Evolutionary conservation across 148 eudicot species (phyloP).

Genomic region (Vaccinium macrocarpon): DNA sequence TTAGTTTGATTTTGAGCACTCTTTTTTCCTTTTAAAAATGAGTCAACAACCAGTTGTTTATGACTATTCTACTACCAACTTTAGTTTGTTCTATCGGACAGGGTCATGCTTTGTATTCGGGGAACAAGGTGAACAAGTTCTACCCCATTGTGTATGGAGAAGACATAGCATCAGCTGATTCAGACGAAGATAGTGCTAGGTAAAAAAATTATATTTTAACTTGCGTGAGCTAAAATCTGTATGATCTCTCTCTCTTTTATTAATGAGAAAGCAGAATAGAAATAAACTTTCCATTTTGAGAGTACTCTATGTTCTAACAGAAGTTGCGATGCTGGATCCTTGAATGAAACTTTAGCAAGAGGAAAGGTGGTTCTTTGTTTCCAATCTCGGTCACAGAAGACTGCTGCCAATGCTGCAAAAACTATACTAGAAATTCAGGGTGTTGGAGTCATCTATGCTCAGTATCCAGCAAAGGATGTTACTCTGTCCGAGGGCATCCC

Average conservation of each 20-base stretch:
- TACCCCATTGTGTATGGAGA: constrained; percentile 37
- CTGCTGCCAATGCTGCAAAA: constrained; percentile 22
- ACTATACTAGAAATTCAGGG: constrained; percentile 22
- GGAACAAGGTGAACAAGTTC: constrained; percentile 21
- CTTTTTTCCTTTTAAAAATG: not conserved
- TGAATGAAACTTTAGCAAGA: constrained; percentile 30
- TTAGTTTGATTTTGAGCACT: constrained; percentile 1
- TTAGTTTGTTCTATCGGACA: constrained; percentile 9
- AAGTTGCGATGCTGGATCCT: constrained; percentile 27
- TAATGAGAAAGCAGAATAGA: not conserved
- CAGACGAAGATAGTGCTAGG: constrained; percentile 35
- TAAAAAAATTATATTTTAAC: not conserved
- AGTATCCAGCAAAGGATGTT: constrained; percentile 28
- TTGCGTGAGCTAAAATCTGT: not conserved
- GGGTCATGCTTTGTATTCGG: constrained; percentile 34
- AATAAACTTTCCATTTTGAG: not conserved
- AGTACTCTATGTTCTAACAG: constrained; percentile 13
- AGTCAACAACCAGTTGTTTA: not conserved
- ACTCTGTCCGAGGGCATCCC: constrained; percentile 19
- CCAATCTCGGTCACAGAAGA: constrained; percentile 23
- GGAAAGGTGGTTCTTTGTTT: constrained; percentile 41
- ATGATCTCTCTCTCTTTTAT: not conserved
- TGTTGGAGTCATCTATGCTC: constrained; percentile 31
- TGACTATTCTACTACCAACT: not conserved
- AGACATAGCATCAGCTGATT: constrained; percentile 29